A percentile compares a stretch with the other conserved stretches of the same genome.
Evolutionary conservation across 805 yeast species (phyloP).

Genomic region (Candida oleophila): DNA sequence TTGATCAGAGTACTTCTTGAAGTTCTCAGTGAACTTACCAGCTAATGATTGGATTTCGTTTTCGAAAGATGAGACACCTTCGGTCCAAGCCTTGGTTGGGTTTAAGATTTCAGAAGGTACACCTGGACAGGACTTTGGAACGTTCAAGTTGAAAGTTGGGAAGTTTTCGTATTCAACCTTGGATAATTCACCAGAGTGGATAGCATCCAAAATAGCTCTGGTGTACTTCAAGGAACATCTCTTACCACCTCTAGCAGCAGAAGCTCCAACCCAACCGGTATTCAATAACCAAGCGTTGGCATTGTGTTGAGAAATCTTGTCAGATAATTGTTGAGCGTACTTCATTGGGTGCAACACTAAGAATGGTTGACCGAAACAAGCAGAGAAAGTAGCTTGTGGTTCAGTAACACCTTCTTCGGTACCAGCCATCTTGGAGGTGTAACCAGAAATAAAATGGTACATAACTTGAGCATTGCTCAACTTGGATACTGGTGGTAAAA

Average conservation of each 20-base stretch:
- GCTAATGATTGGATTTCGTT: constrained; percentile 61
- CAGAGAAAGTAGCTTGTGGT: constrained; percentile 96
- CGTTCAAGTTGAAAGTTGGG: constrained; percentile 82
- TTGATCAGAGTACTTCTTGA: constrained; percentile 75
- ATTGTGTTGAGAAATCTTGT: constrained; percentile 83
- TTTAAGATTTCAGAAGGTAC: constrained; percentile 86
- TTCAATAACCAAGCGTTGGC: constrained; percentile 95
- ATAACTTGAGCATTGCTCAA: constrained; percentile 93
- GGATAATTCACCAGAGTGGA: constrained; percentile 85
- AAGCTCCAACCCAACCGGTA: constrained; percentile 98
- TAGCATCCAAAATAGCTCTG: constrained; percentile 91
- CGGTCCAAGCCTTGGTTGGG: constrained; percentile 80
- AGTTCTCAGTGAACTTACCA: constrained; percentile 78
- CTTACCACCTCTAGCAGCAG: constrained; percentile 90
- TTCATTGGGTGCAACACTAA: constrained; percentile 96
- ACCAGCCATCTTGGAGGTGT: constrained; percentile 99
- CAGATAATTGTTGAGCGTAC: constrained; percentile 93
- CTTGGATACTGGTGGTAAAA: constrained; percentile 93
- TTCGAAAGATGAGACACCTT: constrained; percentile 38
- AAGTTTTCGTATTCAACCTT: constrained; percentile 79
- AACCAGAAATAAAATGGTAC: constrained; percentile 98
- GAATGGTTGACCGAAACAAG: constrained; percentile 99
- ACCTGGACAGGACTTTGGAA: constrained; percentile 78
- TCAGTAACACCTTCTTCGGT: constrained; percentile 98
- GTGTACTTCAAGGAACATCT: constrained; percentile 98